Percentiles rank a stretch among this genome's conserved stretches.
Evolutionary conservation across 805 yeast species (phyloP).

Genomic region (Myxozyma neglecta): DNA sequence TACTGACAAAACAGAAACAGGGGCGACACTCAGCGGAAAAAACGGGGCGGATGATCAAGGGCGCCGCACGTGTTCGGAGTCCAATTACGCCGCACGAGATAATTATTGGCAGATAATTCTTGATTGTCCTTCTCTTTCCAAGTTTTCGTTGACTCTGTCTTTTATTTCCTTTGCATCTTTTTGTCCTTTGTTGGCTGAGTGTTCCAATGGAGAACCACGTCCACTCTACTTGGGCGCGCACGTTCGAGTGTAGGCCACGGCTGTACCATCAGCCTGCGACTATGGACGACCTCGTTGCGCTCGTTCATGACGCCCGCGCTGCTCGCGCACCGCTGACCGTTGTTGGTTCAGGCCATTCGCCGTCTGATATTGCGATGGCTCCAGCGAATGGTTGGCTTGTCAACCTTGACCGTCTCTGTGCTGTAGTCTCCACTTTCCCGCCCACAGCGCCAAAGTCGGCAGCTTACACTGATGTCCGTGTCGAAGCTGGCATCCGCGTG

Average conservation of each 20-base stretch:
- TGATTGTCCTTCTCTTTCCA: not conserved
- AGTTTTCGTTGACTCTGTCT: not conserved
- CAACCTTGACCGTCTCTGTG: constrained; percentile 73
- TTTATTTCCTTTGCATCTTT: not conserved
- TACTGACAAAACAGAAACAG: not conserved
- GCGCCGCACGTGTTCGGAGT: constrained; percentile 8
- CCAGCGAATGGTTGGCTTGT: constrained; percentile 69
- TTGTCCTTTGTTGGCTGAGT: not conserved
- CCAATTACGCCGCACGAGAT: constrained; percentile 9
- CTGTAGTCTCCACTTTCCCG: constrained; percentile 37
- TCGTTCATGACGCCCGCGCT: constrained; percentile 66
- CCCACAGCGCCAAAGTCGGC: constrained; percentile 51
- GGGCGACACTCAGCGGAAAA: not conserved
- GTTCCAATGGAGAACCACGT: constrained; percentile 8
- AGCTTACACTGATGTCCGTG: constrained; percentile 81
- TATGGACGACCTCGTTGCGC: constrained; percentile 63
- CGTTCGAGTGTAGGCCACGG: constrained; percentile 74
- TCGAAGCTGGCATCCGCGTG: constrained; percentile 89
- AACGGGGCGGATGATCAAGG: not conserved
- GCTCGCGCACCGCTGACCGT: constrained; percentile 68
- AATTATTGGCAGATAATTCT: not conserved
- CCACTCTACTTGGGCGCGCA: constrained; percentile 80
- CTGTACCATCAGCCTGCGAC: constrained; percentile 74
- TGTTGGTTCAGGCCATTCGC: constrained; percentile 95
- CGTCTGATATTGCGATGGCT: constrained; percentile 86